Evolutionary conservation across 768 basidiomycete species (phyloP), one percentile per base, ranked within the genome.

Genomic region (Lactarius deliciosus): DNA sequence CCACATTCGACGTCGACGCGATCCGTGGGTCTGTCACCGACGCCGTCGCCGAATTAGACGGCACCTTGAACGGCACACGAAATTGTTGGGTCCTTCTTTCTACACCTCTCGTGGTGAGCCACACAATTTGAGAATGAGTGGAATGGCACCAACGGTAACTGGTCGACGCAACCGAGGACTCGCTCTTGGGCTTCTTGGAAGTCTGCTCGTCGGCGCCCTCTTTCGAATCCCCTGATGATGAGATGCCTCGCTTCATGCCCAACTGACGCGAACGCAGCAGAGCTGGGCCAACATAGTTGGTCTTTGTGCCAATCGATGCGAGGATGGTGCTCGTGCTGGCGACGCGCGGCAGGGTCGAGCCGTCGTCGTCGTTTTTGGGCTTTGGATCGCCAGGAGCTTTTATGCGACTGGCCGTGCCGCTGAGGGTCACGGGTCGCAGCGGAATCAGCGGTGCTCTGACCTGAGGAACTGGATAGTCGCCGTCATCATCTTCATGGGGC

Each of bases 61-160:
- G 73, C 0, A 71, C 73, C 60, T 71, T 79, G 70, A 77, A 78
- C 1, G 81, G 77, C 1, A 73, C 72, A 63, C 76, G 79, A 68
- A 74, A 71, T 16, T 64, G 71, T 41, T 64, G 20, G 1, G 16
- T 57, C 45, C 54, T 50, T 43, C 34, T 64, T 10, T 22, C 57
- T 60, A 41, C 25, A 20, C 32, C 30, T 47, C 18, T 25, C 16
- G 3, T 1, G 3, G 68, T 57, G 38, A 58, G 25, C 10, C 13
- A 3, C 41, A 38, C n/a, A 15, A 54, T 4, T 38, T 18, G 16
- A 1, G 50, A 32, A 43, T 43, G 32, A 15, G 25, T 34, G 25
- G 28, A n/a, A 34, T 38, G 25, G 5, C 16, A 61, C 67, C 8
- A 22, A 68, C 67, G 20, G 20, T 43, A 36, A 10, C 55, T 22